These are phyloP conservation scores for Aureobasidium musti DNA, from an alignment of 2,329 filamentous ascomycete species.

Conservation along the genomic window DNA sequence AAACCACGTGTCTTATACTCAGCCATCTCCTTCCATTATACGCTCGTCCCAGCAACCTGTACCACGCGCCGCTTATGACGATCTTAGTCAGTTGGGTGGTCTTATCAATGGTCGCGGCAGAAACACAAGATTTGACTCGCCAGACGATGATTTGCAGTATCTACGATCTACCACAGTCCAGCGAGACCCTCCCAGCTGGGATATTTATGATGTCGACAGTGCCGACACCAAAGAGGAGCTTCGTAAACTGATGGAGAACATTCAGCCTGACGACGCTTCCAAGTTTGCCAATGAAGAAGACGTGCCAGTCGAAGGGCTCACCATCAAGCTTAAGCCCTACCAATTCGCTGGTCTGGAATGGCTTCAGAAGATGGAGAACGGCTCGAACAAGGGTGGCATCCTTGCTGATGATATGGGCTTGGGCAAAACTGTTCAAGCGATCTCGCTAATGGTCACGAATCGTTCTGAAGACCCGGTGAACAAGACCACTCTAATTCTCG, in stretches of 20 bases:
- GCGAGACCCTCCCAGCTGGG: slow-evolving; percentile 36
- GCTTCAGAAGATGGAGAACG: slow-evolving; percentile 73
- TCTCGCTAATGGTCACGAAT: slow-evolving; percentile 72
- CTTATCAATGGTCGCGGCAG: slow-evolving; percentile 13
- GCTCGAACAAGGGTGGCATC: slow-evolving; percentile 72
- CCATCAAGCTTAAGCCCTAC: slow-evolving; percentile 72
- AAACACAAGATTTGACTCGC: slow-evolving; percentile 28
- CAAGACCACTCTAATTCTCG: slow-evolving; percentile 80
- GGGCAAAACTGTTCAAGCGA: slow-evolving; percentile 79
- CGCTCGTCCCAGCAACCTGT: slow-evolving; percentile 10
- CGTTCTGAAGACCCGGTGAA: slow-evolving; percentile 59
- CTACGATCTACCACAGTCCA: slow-evolving; percentile 36
- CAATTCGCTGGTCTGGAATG: slow-evolving; percentile 77
- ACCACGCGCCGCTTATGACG: background rate
- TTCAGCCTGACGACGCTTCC: slow-evolving; percentile 66
- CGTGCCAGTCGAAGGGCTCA: slow-evolving; percentile 59
- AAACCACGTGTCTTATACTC: background rate
- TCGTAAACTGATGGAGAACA: slow-evolving; percentile 69
- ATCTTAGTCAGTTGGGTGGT: background rate
- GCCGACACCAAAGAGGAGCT: slow-evolving; percentile 65
- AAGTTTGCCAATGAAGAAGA: slow-evolving; percentile 72
- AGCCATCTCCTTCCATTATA: background rate
- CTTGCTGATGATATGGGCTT: slow-evolving; percentile 81
- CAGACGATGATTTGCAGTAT: slow-evolving; percentile 36
- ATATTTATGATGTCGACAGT: slow-evolving; percentile 45